Conservation (phyloP, 352 stramenopile species). For the Lagenidium giganteum region DNA sequence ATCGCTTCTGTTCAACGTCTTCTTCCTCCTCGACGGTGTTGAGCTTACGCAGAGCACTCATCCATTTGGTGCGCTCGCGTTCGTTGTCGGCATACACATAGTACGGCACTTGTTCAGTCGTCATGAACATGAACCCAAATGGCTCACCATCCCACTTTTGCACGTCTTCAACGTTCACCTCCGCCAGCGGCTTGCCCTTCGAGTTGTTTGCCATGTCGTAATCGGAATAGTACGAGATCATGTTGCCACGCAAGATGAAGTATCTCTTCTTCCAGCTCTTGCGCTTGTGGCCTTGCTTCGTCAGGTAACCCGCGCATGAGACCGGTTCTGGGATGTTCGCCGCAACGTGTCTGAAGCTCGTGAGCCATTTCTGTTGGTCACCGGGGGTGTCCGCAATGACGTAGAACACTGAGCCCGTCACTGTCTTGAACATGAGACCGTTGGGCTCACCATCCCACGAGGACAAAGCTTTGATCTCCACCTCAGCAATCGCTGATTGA, state of each 20-base stretch:
- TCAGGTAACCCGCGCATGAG: conserved; percentile 79
- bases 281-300: conserved; percentile 87
- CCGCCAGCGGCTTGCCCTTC: conserved; percentile 72
- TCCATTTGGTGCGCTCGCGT: conserved; percentile 84
- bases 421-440: conserved; percentile 83
- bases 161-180: conserved; percentile 82
- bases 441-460: conserved; percentile 78
- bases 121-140: conserved; percentile 90
- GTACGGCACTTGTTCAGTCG: conserved; percentile 84
- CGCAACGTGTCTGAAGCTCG: conserved; percentile 64
- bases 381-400: conserved; percentile 64
- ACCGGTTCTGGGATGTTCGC: conserved; percentile 69
- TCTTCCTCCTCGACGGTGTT: conserved; percentile 65
- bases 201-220: conserved; percentile 82
- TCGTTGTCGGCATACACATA: conserved; percentile 89
- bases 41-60: conserved; percentile 79
- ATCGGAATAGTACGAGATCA: conserved; percentile 80
- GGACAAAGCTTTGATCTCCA: conserved; percentile 73
- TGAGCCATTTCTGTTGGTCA: conserved; percentile 84
- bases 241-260: conserved; percentile 77
- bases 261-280: conserved; percentile 91
- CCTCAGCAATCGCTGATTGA: conserved; percentile 77
- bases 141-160: conserved; percentile 81
- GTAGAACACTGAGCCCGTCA: conserved; percentile 83
- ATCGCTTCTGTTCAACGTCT: conserved; percentile 78